Conservation (phyloP, 2,329 filamentous ascomycete genomes). For the Saccharata proteae region DNA sequence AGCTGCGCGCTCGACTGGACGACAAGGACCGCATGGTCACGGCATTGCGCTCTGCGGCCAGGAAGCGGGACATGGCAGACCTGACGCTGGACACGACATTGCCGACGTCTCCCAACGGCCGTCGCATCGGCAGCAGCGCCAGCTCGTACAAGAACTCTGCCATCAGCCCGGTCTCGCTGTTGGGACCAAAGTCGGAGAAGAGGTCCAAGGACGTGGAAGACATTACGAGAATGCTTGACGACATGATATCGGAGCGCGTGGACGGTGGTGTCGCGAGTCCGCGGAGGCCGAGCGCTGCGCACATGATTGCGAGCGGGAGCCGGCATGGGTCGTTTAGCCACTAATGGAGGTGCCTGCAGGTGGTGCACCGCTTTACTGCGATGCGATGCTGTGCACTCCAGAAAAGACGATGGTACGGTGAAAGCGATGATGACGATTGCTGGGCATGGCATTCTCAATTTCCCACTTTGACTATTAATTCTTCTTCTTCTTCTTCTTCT, state of each 20-base stretch:
- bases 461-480: neutral
- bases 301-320: conserved; percentile 3
- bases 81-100: conserved; percentile 23
- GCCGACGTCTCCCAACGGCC: conserved; percentile 11
- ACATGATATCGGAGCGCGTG: conserved; percentile 88
- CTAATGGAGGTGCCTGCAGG: too few species aligned
- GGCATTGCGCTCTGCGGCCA: conserved; percentile 71
- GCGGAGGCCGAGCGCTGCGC: conserved; percentile 35
- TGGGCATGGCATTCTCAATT: too few species aligned
- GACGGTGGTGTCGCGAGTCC: conserved; percentile 62
- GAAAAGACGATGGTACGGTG: too few species aligned
- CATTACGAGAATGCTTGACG: conserved; percentile 85
- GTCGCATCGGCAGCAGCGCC: conserved; percentile 17
- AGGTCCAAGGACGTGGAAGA: conserved; percentile 68
- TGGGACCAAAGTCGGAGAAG: conserved; percentile 32
- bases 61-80: conserved; percentile 74
- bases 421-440: too few species aligned
- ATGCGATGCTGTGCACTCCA: too few species aligned
- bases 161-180: conserved; percentile 9
- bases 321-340: conserved; percentile 4
- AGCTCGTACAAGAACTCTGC: conserved; percentile 8
- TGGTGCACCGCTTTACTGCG: too few species aligned
- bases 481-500: neutral
- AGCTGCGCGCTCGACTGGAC: conserved; percentile 77
- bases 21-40: conserved; percentile 92